Conservation (phyloP, 1,284 basidiomycete species). For the Rhodofomes roseus region DNA sequence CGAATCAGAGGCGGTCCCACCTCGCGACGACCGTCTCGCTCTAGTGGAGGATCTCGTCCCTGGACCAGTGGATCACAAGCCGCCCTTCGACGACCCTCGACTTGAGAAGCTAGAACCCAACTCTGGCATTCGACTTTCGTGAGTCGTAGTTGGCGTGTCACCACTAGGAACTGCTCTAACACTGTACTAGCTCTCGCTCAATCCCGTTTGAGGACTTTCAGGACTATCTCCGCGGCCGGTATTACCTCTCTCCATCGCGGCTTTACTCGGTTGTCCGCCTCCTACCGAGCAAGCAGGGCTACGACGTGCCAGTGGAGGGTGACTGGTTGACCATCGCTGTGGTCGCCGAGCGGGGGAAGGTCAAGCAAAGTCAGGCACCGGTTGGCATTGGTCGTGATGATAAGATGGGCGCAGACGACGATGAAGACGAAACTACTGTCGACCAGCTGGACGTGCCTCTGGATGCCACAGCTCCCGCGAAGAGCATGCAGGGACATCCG, state of each 20-base stretch:
- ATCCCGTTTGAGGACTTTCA: constrained; percentile 77
- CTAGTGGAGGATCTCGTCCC: constrained; percentile 71
- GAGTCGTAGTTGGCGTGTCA: constrained; percentile 29
- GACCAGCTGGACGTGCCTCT: constrained; percentile 13
- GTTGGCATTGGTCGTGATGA: constrained; percentile 50
- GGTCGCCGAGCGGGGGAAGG: constrained; percentile 78
- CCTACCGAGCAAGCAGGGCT: constrained; percentile 74
- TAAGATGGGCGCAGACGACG: constrained; percentile 33
- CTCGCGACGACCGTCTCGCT: constrained; percentile 65
- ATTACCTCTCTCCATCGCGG: constrained; percentile 81
- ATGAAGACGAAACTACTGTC: constrained; percentile 21
- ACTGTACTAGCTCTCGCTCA: constrained; percentile 55
- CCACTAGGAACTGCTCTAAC: constrained; percentile 5
- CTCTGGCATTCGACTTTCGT: constrained; percentile 84
- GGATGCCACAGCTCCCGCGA: constrained; percentile 15
- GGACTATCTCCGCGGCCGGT: constrained; percentile 81
- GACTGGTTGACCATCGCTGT: constrained; percentile 93
- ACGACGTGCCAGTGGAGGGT: constrained; percentile 86
- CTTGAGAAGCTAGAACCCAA: constrained; percentile 84
- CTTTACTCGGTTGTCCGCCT: constrained; percentile 85
- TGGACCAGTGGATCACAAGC: constrained; percentile 71
- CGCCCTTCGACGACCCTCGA: constrained; percentile 62
- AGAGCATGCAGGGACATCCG: constrained; percentile 10
- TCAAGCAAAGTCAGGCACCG: constrained; percentile 65
- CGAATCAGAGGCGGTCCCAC: constrained; percentile 15